Base-by-base conservation (phyloP, 805 yeast species). In the Metschnikowia proteae region DNA sequence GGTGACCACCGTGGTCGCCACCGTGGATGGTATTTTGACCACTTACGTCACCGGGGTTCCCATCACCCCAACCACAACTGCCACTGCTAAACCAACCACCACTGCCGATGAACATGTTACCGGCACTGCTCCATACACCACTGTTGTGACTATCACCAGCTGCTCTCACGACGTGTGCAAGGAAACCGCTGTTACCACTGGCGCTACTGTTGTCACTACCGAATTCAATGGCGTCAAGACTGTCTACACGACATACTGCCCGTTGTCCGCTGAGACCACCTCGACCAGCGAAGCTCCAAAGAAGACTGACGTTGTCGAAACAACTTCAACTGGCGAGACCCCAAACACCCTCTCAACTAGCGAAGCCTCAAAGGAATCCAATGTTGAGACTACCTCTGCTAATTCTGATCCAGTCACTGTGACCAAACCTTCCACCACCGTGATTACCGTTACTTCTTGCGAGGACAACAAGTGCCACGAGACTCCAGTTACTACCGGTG, bases 361-460 rank as follows among this genome's bases (percentile, higher is more conserved):
- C 5, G 25, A 34, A 34, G 25, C 38, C 17, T 35, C 38, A 25
- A 13, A 13, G 25, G 9, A 33, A 8, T n/a, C 36, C 17, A 17
- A 17, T 13, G 22, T 13, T 6, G 11, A 30, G 35, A 36, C 33
- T 23, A 28, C 26, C 17, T 25, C 22, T 29, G 30, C 36, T 27
- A 35, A 43, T 33, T 6, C 48, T 10, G 8, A 45, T 10, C 22
- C 46, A 10, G 22, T 32, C n/a, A 23, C 48, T 8, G 34, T 28
- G 4, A 26, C 40, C 39, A 40, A 40, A 8, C 22, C 27, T 8
- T 13, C 37, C 22, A 48, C 55, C 36, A 47, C 57, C 10, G 61
- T 62, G 36, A 67, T 66, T 38, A 71, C 76, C 48, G 61, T 70
- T 55, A 70, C 75, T 47, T 64, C 71, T n/a, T 71, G 76, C 57